These are phyloP conservation scores for Ophiostoma perfectum DNA, from an alignment of 2,329 filamentous ascomycete genomes.

Conservation along the genomic window DNA sequence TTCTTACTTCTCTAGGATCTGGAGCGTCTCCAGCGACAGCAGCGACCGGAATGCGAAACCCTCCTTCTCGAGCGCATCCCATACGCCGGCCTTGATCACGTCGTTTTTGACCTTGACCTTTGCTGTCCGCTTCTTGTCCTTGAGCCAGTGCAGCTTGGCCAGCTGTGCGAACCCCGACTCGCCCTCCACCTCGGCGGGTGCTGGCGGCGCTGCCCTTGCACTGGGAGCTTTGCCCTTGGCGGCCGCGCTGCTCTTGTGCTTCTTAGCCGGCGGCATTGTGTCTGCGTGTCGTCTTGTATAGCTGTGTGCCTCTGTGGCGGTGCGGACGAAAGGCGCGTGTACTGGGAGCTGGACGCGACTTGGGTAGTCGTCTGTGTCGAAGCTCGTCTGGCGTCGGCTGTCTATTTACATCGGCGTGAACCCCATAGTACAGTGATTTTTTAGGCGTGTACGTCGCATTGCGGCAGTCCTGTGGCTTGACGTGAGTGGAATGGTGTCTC, in stretches of 20 bases:
- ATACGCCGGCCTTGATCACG: constrained; percentile 79
- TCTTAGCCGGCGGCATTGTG: constrained; percentile 55
- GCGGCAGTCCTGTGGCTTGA: constrained; percentile 18
- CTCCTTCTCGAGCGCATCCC: constrained; percentile 79
- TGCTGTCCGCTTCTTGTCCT: constrained; percentile 52
- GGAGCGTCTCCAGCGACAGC: constrained; percentile 79
- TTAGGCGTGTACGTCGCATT: constrained; percentile 1
- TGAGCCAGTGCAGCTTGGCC: constrained; percentile 81
- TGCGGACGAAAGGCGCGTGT: constrained; percentile 3
- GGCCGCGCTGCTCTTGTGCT: constrained; percentile 48
- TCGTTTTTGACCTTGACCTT: constrained; percentile 76
- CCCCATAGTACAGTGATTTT: neutral
- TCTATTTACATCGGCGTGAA: constrained; percentile 1
- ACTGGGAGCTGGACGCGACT: constrained; percentile 6
- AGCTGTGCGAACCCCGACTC: constrained; percentile 69
- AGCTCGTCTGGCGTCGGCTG: neutral
- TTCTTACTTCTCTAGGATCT: constrained; percentile 62
- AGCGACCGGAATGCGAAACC: constrained; percentile 72
- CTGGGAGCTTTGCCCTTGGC: constrained; percentile 26
- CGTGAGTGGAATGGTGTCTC: neutral
- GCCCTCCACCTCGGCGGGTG: constrained; percentile 58
- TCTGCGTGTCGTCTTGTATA: neutral
- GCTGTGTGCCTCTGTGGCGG: neutral
- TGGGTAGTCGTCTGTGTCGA: neutral
- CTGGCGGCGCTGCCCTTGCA: constrained; percentile 36